phyloP scores from a whole-genome alignment of 164 flowering plant genomes.

The Annona squamosa region DNA sequence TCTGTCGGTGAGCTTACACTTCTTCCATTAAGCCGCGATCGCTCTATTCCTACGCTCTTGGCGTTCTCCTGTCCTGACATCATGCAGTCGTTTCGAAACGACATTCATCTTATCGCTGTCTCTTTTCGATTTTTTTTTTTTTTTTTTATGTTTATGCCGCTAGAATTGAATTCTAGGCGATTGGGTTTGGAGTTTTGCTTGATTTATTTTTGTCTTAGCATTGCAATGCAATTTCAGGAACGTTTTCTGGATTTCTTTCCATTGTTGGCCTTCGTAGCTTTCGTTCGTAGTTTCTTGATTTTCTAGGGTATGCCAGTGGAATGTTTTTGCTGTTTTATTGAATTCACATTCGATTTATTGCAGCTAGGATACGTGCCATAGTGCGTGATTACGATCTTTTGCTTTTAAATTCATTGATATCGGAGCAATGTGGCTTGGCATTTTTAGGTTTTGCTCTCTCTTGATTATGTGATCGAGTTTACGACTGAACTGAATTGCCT shows the following conservation, averaged over 20 bases:
- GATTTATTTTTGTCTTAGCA: neutral
- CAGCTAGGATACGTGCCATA: neutral
- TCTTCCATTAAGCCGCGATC: neutral
- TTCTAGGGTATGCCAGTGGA: neutral
- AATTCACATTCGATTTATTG: neutral
- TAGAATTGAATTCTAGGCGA: neutral
- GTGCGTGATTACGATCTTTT: neutral
- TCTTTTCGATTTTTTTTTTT: neutral
- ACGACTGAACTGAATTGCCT: neutral
- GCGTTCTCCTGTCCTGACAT: neutral
- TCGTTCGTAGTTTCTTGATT: neutral
- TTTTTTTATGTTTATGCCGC: neutral
- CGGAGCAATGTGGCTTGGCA: neutral
- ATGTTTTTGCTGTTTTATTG: neutral
- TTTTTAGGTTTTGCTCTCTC: neutral
- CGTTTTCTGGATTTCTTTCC: neutral
- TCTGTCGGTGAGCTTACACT: slow-evolving; percentile 7
- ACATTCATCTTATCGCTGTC: neutral
- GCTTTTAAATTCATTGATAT: neutral
- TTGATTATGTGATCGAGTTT: neutral
- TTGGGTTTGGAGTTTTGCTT: neutral
- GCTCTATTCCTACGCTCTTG: neutral
- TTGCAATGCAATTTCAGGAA: neutral
- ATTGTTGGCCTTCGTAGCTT: neutral
- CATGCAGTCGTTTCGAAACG: neutral